Evolutionary conservation across 108 stramenopile species (phyloP).

Genomic region (Hondaea fermentalgiana): DNA sequence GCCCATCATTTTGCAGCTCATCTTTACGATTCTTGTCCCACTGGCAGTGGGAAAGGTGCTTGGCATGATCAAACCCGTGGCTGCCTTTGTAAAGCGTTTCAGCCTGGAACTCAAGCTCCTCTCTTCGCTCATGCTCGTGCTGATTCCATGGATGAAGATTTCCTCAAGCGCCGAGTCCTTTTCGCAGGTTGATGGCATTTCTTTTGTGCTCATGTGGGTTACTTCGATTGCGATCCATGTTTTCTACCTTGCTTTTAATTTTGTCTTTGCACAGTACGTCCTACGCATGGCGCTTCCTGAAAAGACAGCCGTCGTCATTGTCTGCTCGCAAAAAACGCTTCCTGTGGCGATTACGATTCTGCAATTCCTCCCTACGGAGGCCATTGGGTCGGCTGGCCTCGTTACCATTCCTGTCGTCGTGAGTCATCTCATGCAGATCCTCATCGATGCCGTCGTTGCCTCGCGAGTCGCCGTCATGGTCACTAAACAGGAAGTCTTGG

Average conservation of each 20-base stretch:
- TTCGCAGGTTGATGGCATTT: not conserved
- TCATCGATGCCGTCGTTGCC: slow-evolving; percentile 15
- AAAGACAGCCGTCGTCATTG: not conserved
- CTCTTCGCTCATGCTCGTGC: slow-evolving; percentile 22
- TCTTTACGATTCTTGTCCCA: slow-evolving; percentile 11
- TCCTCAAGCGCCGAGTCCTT: not conserved
- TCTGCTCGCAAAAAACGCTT: slow-evolving; percentile 25
- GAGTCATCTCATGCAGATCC: slow-evolving; percentile 18
- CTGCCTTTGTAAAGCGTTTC: not conserved
- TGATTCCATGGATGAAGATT: slow-evolving; percentile 28
- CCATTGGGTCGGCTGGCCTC: not conserved
- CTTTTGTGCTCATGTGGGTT: not conserved
- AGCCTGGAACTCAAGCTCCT: not conserved
- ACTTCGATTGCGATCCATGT: not conserved
- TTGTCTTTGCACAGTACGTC: not conserved
- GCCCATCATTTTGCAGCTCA: slow-evolving; percentile 4
- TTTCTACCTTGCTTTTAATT: not conserved
- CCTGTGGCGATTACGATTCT: slow-evolving; percentile 10
- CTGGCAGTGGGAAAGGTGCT: not conserved
- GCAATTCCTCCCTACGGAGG: not conserved
- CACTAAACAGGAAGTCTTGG: not conserved
- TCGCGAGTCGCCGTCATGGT: not conserved
- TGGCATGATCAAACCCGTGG: not conserved
- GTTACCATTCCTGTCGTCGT: slow-evolving; percentile 13
- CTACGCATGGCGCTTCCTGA: not conserved